These are phyloP conservation scores for Candida yuanshanica DNA, from an alignment of 805 yeast genomes.

Conservation along the genomic window DNA sequence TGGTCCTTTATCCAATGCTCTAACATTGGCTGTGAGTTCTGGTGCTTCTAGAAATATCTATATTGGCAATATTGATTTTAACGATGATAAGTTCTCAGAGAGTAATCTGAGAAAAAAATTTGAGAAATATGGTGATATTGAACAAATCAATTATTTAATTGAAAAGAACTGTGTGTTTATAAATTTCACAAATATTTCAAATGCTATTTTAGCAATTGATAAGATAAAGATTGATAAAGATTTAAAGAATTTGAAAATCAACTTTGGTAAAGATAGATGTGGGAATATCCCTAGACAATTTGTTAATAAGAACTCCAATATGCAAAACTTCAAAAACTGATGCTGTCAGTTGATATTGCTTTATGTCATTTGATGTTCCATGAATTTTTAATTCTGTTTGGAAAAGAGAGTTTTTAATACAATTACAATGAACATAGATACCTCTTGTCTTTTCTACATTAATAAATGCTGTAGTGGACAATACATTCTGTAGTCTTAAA, in stretches of 20 bases:
- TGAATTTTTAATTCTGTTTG: too few relatives aligned
- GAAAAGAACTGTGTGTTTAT: slow-evolving; percentile 29
- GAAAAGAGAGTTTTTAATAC: too few relatives aligned
- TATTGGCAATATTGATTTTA: slow-evolving; percentile 61
- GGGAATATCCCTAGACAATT: slow-evolving; percentile 88
- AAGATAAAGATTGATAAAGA: slow-evolving; percentile 74
- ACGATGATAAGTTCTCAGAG: slow-evolving; percentile 37
- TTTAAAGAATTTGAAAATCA: slow-evolving; percentile 69
- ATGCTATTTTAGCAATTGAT: slow-evolving; percentile 89
- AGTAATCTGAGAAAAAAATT: slow-evolving; percentile 66
- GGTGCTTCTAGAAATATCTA: slow-evolving; percentile 95
- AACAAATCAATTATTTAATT: slow-evolving; percentile 82
- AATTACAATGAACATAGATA: too few relatives aligned
- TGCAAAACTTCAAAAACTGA: background rate
- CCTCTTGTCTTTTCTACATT: too few relatives aligned
- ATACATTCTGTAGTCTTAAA: too few relatives aligned
- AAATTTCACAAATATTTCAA: slow-evolving; percentile 61
- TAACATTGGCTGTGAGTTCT: slow-evolving; percentile 82
- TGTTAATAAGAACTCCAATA: slow-evolving; percentile 9
- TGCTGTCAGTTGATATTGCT: background rate
- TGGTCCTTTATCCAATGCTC: slow-evolving; percentile 83
- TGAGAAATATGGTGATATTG: slow-evolving; percentile 85
- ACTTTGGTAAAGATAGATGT: slow-evolving; percentile 92
- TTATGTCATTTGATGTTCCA: too few relatives aligned
- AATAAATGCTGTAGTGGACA: too few relatives aligned